Conservation (phyloP, 768 basidiomycete species). For the Cystobasidium onofrii region DNA sequence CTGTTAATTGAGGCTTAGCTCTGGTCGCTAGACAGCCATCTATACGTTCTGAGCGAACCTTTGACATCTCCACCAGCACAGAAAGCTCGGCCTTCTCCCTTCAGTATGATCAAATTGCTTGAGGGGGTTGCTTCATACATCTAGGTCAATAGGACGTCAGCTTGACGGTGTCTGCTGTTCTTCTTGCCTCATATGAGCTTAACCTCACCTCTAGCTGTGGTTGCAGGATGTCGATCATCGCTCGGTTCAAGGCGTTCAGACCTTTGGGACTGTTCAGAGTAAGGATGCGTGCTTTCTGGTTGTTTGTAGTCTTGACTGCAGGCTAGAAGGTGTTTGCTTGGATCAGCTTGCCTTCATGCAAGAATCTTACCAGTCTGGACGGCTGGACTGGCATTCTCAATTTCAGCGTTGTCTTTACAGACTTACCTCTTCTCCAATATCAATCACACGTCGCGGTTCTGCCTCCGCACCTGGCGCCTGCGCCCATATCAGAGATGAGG, state of each 20-base stretch:
- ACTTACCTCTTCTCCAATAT: neutral
- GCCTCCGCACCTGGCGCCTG: neutral
- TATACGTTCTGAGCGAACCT: conserved; percentile 52
- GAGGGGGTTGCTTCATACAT: neutral
- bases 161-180: neutral
- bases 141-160: neutral
- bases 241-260: conserved; percentile 29
- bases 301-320: conserved; percentile 12
- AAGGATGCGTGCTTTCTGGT: neutral
- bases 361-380: neutral
- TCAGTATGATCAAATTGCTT: conserved; percentile 54
- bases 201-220: conserved; percentile 15
- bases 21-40: conserved; percentile 12
- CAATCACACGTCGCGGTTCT: neutral
- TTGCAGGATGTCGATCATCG: conserved; percentile 29
- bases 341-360: neutral
- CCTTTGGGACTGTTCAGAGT: conserved; percentile 31
- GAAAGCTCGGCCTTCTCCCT: conserved; percentile 62
- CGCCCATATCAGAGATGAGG: neutral
- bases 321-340: neutral
- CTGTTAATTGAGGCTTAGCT: conserved; percentile 30
- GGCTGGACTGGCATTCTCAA: too few relatives aligned
- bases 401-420: neutral
- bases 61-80: conserved; percentile 93
- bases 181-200: neutral